phyloP scores from a whole-genome alignment of 768 basidiomycete species.

The Lyophyllum shimeji region DNA sequence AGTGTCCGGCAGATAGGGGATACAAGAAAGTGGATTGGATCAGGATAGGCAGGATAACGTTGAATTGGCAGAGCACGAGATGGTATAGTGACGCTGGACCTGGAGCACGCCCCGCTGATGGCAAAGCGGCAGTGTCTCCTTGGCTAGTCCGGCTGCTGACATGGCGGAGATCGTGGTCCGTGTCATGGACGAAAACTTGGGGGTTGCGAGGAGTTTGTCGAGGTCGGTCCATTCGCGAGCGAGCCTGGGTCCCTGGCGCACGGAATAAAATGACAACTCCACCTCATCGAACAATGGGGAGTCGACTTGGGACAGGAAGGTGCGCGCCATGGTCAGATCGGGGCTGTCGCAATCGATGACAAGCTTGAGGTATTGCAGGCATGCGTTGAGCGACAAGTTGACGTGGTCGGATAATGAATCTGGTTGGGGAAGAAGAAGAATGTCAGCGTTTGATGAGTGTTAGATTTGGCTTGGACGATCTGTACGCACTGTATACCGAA shows the following conservation, averaged over 20 bases:
- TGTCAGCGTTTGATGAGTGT: not conserved
- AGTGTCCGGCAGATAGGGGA: not conserved
- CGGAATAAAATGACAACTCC: conserved; percentile 10
- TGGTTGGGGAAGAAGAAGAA: not conserved
- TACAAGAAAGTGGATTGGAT: not conserved
- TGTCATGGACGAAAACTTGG: conserved; percentile 8
- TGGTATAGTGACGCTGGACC: not conserved
- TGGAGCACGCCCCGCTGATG: conserved; percentile 11
- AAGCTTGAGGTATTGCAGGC: conserved; percentile 12
- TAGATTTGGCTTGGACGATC: not conserved
- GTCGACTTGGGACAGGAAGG: conserved; percentile 11
- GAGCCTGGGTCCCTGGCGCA: conserved; percentile 7
- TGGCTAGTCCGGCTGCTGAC: conserved; percentile 8
- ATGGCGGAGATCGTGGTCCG: conserved; percentile 5
- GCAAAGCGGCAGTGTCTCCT: conserved; percentile 11
- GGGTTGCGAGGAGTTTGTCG: conserved; percentile 5
- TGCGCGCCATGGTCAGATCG: conserved; percentile 4
- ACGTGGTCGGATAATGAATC: conserved; percentile 9
- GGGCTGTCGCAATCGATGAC: conserved; percentile 12
- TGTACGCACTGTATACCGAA: conserved; percentile 7
- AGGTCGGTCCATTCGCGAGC: conserved; percentile 10
- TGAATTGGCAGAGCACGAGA: not conserved
- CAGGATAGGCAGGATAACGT: not conserved
- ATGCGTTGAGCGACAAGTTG: conserved; percentile 11
- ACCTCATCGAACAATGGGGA: conserved; percentile 9